phyloP scores from a whole-genome alignment of 805 yeast genomes.

The Candida glaebosa region DNA sequence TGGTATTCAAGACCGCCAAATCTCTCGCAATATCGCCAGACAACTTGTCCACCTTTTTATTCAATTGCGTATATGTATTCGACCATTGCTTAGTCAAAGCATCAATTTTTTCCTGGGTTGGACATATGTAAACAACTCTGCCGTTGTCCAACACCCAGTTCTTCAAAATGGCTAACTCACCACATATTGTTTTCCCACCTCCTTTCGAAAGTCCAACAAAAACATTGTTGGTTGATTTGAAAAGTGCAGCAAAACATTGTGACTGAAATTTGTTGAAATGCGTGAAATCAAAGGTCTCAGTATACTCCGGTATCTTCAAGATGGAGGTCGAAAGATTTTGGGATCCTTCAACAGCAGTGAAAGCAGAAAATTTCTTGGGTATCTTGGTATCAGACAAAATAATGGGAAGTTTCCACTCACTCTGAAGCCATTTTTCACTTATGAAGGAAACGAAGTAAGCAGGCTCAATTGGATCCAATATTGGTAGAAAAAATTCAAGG shows the following conservation, averaged over 20 bases:
- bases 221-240: conserved; percentile 53
- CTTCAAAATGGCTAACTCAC: conserved; percentile 67
- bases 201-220: conserved; percentile 75
- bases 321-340: conserved; percentile 47
- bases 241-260: conserved; percentile 61
- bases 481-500: conserved; percentile 63
- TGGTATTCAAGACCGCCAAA: conserved; percentile 49
- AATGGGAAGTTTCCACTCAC: conserved; percentile 61
- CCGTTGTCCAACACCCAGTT: conserved; percentile 73
- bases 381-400: conserved; percentile 46
- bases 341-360: conserved; percentile 55
- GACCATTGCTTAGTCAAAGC: conserved; percentile 49
- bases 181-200: conserved; percentile 67
- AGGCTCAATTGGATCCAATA: conserved; percentile 59
- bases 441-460: conserved; percentile 67
- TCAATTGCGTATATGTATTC: conserved; percentile 42
- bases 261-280: conserved; percentile 72
- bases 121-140: conserved; percentile 68
- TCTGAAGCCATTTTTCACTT: conserved; percentile 85
- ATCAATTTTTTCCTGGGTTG: conserved; percentile 57
- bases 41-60: conserved; percentile 53
- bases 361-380: conserved; percentile 65
- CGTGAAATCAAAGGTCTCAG: conserved; percentile 42
- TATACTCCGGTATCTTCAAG: conserved; percentile 47
- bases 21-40: conserved; percentile 55